Base-by-base conservation (phyloP, 768 basidiomycete species). In the Pulveroboletus sp. region DNA sequence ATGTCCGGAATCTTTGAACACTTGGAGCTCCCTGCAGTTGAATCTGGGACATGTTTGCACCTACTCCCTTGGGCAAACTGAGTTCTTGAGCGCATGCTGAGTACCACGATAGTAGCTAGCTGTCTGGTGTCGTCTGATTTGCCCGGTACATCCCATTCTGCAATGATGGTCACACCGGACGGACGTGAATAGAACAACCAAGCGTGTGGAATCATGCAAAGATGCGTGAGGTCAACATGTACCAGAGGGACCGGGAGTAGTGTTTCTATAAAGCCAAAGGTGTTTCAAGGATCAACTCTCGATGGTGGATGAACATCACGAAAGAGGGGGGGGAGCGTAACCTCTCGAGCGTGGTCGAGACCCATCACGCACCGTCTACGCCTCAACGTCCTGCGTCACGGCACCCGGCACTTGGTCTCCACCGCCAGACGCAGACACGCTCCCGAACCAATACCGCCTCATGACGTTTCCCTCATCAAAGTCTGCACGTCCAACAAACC, bases 381-480 rank as follows among this genome's bases (percentile, higher is more conserved):
- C 6, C 12, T 12, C 21, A 21, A 8, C 42, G 8, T 24, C 30
- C 30, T 7, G 4, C 24, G 5, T 27, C 33, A 45, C 27, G 10
- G 1, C 21, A n/a, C 43, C 31, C 27, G 10, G 1, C 21, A n/a
- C 43, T 21, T 3, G 15, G 8, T 33, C 31, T 3, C 8, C 18
- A 10, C 14, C 10, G 14, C 3, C 14, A 32, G 30, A 42, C n/a
- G 3, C 15, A 21, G 32, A 17, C n/a, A 36, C 11, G 44, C n/a
- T 45, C 33, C 44, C 93, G 78, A 93, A 95, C 58, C 83, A 79
- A 62, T 83, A 76, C 38, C 83, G 82, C 31, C 76, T 79, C 70
- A 88, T 89, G 27, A 78, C 80, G 70, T 89, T 90, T 73, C 91
- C 90, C 59, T 82, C 80, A 57, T 92, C 90, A 18, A 77, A 74